Evolutionary conservation across 2,329 filamentous ascomycete species (phyloP), one percentile per base, ranked within the genome.

Genomic region (Fonsecaea monophora): DNA sequence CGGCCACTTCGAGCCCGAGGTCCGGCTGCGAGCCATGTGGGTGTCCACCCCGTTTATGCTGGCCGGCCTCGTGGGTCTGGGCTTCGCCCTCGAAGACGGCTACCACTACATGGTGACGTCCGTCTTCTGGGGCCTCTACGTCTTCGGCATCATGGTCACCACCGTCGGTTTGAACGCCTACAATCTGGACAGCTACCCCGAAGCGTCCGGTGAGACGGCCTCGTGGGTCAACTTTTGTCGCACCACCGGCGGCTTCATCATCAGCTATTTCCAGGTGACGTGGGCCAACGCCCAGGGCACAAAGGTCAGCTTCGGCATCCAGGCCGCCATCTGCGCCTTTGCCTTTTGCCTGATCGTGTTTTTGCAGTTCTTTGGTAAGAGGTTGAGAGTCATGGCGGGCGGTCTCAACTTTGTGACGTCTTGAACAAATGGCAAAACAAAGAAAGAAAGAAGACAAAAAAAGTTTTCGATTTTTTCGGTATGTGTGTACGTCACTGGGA

Each of bases 1-100:
- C 4, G 84, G 84, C n/a, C 79, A 77, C 57, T 84, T 88, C 59
- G 84, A 87, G 70, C 85, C 86, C 50, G 86, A 88, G 74, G 82
- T 80, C 5, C 82, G 86, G 4, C 80, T 88, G 13, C 74, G 78
- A 7, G 82, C 82, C 50, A 80, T 83, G 62, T 83, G 80, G 71
- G 65, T 85, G 21, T 77, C 81, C 0, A 78, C 83, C 4, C 79
- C 82, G 0, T 80, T 86, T 70, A 84, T 86, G 75, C 68, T 84
- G 2, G 71, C 79, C 1, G 84, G 84, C 0, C 75, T 87, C 1
- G 78, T 85, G 3, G 73, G 86, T 0, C 76, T 88, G 4, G 86
- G 86, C 2, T 84, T 85, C 70, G 78, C 80, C 1, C 79, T 89
- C 1, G 76, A 84, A 67, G 74, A 78, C 8, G 75, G 73, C 3